Percentiles rank a stretch among this genome's conserved stretches.
phyloP scores from a whole-genome alignment of 805 yeast genomes.

The Brettanomyces nanus region DNA sequence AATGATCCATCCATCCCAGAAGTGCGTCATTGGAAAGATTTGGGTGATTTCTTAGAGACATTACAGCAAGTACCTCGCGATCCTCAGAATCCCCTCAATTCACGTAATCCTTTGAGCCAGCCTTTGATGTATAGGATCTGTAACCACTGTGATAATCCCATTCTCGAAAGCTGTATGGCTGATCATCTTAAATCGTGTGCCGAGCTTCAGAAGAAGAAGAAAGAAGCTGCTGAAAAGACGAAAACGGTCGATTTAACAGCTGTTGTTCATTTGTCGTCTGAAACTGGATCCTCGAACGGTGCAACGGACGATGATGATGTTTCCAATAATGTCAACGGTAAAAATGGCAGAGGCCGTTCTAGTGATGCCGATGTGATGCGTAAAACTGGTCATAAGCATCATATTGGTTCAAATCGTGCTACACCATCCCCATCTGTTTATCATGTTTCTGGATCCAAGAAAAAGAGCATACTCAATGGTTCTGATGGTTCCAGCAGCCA shows the following conservation, averaged over 20 bases:
- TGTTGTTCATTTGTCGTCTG: not conserved
- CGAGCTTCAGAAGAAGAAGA: constrained; percentile 23
- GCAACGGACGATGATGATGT: not conserved
- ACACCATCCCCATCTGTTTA: constrained; percentile 7
- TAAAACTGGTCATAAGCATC: not conserved
- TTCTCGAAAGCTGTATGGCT: constrained; percentile 28
- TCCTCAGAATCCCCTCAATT: constrained; percentile 6
- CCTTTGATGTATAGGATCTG: constrained; percentile 38
- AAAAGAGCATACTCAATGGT: too few species aligned
- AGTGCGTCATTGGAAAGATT: constrained; percentile 28
- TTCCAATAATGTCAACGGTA: not conserved
- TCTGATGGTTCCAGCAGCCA: not conserved
- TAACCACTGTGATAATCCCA: constrained; percentile 38
- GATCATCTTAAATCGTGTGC: constrained; percentile 34
- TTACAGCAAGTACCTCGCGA: constrained; percentile 15
- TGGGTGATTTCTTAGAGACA: constrained; percentile 27
- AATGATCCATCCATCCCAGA: constrained; percentile 7
- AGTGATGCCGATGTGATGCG: not conserved
- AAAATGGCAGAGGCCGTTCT: not conserved
- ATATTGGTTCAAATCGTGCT: not conserved
- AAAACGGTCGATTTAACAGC: not conserved
- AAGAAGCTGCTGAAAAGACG: constrained; percentile 4
- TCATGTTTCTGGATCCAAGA: not conserved
- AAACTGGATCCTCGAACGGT: not conserved
- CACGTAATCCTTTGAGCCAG: constrained; percentile 29